Base-by-base conservation (phyloP, 495 filamentous ascomycete species). In the Tuber microsphaerosporum region DNA sequence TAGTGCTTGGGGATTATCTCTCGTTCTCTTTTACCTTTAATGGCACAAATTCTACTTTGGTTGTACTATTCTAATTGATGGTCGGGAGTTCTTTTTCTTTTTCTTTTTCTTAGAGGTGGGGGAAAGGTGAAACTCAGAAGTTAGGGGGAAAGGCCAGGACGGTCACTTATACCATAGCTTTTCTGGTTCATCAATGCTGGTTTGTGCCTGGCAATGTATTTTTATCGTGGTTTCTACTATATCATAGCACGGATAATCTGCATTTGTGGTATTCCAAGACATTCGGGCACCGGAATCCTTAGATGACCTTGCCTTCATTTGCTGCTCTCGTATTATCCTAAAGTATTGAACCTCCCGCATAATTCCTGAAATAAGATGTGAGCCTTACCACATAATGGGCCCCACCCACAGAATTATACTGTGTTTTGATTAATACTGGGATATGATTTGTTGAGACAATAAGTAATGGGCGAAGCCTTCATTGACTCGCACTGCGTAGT, bases 181-280 rank as follows among this genome's bases (percentile, higher is more conserved):
- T 65, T 65, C 56, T 65, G 26, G 14, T 65, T 65, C 56, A 19
- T 31, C 56, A 65, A 65, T 34, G 56, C 56, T 65, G 56, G 56
- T 65, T 34, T 34, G 9, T 65, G 56, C 56, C 56, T 65, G 26
- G 56, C 56, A 65, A 65, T 65, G 56, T 65, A 65, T 65, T 65
- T 65, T 65, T 65, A 65, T 34, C 31, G 16, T 65, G 26, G 14
- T 65, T 17, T 65, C 56, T 31, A 34, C 56, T 41, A 41, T 41
- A 41, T 41, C 12, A 65, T 65, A 65, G 56, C 26, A 34, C 14
- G 14, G 56, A 65, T 12, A 17, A 65, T 65, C 56, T 26, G 12
- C 56, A 34, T 31, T 65, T 31, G 26, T 65, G 26, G 56, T 14
- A 31, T 65, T 34, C 56, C 56, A 34, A 65, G 26, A 65, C 26